Percentiles rank a stretch among this genome's conserved stretches.
These are phyloP conservation scores for Lepidium sativum DNA, from an alignment of 345 rosid species.

Conservation along the genomic window DNA sequence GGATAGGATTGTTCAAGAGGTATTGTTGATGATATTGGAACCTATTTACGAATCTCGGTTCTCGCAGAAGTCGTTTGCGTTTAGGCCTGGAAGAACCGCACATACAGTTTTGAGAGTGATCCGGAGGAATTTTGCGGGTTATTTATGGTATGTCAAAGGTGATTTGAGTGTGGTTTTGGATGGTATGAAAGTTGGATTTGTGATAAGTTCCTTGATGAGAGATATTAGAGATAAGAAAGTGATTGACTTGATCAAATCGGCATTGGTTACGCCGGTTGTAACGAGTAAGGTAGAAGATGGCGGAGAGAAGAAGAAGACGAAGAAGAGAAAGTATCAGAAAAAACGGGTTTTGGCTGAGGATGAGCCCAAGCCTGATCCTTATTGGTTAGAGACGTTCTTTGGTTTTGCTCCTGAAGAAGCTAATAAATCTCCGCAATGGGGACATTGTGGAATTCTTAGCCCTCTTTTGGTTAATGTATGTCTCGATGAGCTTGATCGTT, in stretches of 20 bases:
- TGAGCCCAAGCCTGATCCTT: conserved; percentile 98
- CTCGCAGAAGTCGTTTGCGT: conserved; percentile 80
- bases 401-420: conserved; percentile 99
- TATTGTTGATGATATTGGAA: conserved; percentile 76
- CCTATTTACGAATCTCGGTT: conserved; percentile 79
- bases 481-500: conserved; percentile 82
- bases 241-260: conserved; percentile 73
- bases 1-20: conserved; percentile 94
- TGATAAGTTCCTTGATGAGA: conserved; percentile 81
- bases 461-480: conserved; percentile 86
- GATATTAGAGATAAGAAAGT: conserved; percentile 95
- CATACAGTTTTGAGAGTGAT: conserved; percentile 86
- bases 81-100: conserved; percentile 85
- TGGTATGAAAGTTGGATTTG: conserved; percentile 83
- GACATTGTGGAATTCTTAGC: conserved; percentile 88
- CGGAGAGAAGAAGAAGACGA: conserved; percentile 65
- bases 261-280: conserved; percentile 74
- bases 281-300: conserved; percentile 45
- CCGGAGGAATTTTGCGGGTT: conserved; percentile 82
- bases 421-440: conserved; percentile 82
- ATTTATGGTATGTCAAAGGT: conserved; percentile 88
- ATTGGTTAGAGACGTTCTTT: conserved; percentile 91
- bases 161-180: conserved; percentile 86
- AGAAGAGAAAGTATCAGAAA: conserved; percentile 88
- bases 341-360: conserved; percentile 92